Percentiles rank a stretch among this genome's conserved stretches.
Evolutionary conservation across 2,329 filamentous ascomycete species (phyloP).

Genomic region (Huntiella decipiens): DNA sequence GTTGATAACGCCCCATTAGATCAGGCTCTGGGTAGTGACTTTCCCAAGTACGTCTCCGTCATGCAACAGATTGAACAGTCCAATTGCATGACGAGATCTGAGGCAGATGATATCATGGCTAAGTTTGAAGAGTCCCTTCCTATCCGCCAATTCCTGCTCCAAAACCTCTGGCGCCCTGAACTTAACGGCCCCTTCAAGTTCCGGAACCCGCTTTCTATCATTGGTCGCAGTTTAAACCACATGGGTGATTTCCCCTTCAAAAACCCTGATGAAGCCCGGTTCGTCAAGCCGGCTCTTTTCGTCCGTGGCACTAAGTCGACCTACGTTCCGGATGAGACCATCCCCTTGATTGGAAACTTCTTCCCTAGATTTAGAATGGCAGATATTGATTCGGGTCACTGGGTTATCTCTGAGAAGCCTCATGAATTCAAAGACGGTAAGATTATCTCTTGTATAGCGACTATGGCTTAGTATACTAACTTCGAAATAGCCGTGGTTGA

Average conservation of each 20-base stretch:
- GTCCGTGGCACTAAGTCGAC: slow-evolving; percentile 57
- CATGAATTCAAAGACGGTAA: slow-evolving; percentile 56
- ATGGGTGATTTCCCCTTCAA: slow-evolving; percentile 82
- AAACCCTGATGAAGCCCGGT: slow-evolving; percentile 47
- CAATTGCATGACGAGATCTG: slow-evolving; percentile 45
- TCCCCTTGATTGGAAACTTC: slow-evolving; percentile 64
- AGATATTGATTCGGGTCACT: slow-evolving; percentile 66
- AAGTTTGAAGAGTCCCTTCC: slow-evolving; percentile 55
- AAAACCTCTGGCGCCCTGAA: slow-evolving; percentile 49
- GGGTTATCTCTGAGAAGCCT: slow-evolving; percentile 78
- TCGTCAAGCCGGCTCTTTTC: slow-evolving; percentile 62
- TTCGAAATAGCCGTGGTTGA: slow-evolving; percentile 38
- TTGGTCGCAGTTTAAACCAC: slow-evolving; percentile 48
- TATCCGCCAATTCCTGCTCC: slow-evolving; percentile 80
- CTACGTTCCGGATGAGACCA: slow-evolving; percentile 62
- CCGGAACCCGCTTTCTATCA: slow-evolving; percentile 55
- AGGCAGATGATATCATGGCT: slow-evolving; percentile 63
- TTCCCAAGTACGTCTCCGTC: slow-evolving; percentile 60
- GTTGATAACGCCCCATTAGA: slow-evolving; percentile 90
- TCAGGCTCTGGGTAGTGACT: slow-evolving; percentile 52
- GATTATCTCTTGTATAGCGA: slow-evolving; percentile 14
- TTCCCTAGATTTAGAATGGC: slow-evolving; percentile 59
- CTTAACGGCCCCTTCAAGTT: slow-evolving; percentile 44
- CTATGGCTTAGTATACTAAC: slow-evolving; percentile 1
- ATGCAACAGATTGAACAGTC: slow-evolving; percentile 67